A percentile compares a stretch with the other conserved stretches of the same genome.
These are phyloP conservation scores for Vitis cinerea DNA, from an alignment of 164 flowering plant genomes.

Conservation along the genomic window DNA sequence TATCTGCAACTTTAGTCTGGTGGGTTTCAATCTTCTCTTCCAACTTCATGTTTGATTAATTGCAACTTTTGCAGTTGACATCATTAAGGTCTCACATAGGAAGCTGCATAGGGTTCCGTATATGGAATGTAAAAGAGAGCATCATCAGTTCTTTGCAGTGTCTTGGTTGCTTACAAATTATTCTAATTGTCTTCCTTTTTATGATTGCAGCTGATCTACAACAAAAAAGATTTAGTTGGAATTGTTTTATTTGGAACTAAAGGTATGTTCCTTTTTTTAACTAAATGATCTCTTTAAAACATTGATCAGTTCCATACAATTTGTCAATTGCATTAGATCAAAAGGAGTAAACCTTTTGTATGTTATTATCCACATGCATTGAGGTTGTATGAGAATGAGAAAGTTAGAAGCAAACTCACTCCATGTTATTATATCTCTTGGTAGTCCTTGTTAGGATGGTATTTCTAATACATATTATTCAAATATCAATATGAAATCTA, in stretches of 20 bases:
- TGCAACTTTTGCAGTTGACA: too few relatives aligned
- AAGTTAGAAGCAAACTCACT: not conserved
- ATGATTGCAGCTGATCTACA: constrained; percentile 68
- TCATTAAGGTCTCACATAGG: not conserved
- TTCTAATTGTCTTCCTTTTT: not conserved
- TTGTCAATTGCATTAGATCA: too few relatives aligned
- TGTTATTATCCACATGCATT: too few relatives aligned
- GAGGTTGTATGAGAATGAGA: too few relatives aligned
- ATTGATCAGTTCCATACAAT: not conserved
- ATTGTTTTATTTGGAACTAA: constrained; percentile 76
- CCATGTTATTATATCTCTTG: too few relatives aligned
- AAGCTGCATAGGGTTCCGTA: not conserved
- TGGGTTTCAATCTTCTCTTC: too few relatives aligned
- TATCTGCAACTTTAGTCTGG: too few relatives aligned
- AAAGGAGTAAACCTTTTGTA: too few relatives aligned
- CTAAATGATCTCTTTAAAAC: not conserved
- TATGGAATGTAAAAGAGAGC: not conserved
- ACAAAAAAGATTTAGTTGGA: constrained; percentile 79
- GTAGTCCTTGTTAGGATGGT: too few relatives aligned
- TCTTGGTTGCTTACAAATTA: not conserved
- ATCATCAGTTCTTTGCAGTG: not conserved
- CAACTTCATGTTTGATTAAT: too few relatives aligned
- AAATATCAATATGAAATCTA: not conserved
- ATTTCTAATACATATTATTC: not conserved
- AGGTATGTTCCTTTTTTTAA: constrained; percentile 39